phyloP scores from a whole-genome alignment of 345 rosid species.

The Bruguiera gymnorhiza region DNA sequence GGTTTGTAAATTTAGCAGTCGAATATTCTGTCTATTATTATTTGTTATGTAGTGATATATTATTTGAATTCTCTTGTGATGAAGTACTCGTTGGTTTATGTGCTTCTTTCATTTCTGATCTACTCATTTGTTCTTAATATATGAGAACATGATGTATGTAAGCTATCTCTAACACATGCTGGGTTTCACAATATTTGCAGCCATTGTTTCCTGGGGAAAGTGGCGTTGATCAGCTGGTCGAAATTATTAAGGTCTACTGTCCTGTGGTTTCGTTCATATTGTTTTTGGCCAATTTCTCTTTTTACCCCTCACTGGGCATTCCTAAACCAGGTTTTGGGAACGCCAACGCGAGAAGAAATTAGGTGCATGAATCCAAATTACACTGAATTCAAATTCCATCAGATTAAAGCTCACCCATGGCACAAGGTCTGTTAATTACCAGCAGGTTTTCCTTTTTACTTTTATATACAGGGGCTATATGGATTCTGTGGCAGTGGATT shows the following conservation, averaged over 20 bases:
- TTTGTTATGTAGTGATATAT: too few species aligned
- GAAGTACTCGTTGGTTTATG: too few species aligned
- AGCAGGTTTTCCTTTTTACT: neutral
- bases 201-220: constrained; percentile 97
- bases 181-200: constrained; percentile 40
- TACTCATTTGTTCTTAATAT: too few species aligned
- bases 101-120: too few species aligned
- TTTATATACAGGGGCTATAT: neutral
- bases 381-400: constrained; percentile 95
- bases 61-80: too few species aligned
- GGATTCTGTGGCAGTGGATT: neutral
- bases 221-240: constrained; percentile 95
- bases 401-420: constrained; percentile 99
- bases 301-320: neutral
- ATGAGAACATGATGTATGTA: too few species aligned
- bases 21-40: too few species aligned
- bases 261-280: neutral
- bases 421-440: constrained; percentile 59
- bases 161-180: constrained; percentile 14
- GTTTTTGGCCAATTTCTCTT: neutral
- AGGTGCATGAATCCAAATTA: constrained; percentile 98
- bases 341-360: constrained; percentile 97
- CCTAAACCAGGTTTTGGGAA: constrained; percentile 68
- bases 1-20: too few species aligned
- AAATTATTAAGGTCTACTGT: constrained; percentile 81